Conservation (phyloP, 2,329 filamentous ascomycete genomes). For the Talaromyces amestolkiae region DNA sequence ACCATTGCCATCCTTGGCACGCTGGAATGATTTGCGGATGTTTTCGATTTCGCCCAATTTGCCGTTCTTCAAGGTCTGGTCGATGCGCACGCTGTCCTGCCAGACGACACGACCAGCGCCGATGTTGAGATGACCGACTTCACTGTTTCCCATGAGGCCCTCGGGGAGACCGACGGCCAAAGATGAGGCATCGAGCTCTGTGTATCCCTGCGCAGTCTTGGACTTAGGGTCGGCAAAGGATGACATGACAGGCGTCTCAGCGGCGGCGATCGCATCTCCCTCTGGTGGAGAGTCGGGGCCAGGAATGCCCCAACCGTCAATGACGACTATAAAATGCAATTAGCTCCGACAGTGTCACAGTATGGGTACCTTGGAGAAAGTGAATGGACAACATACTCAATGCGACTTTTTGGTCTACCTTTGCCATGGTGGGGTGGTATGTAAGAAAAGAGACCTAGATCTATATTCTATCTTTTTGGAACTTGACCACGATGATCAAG, state of each 20-base stretch:
- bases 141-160: constrained; percentile 97
- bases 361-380: constrained; percentile 11
- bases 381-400: constrained; percentile 54
- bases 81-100: constrained; percentile 97
- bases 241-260: constrained; percentile 93
- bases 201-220: constrained; percentile 77
- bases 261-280: constrained; percentile 92
- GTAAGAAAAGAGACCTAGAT: not conserved
- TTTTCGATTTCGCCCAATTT: constrained; percentile 73
- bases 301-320: constrained; percentile 96
- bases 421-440: constrained; percentile 53
- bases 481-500: not conserved
- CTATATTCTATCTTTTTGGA: not conserved
- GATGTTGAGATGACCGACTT: constrained; percentile 98
- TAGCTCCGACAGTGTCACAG: constrained; percentile 16
- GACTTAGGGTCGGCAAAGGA: constrained; percentile 66
- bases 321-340: constrained; percentile 70
- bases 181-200: constrained; percentile 91
- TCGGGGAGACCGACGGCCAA: constrained; percentile 93
- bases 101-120: constrained; percentile 95
- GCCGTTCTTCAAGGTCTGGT: constrained; percentile 82
- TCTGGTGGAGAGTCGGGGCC: constrained; percentile 75
- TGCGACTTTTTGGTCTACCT: constrained; percentile 67
- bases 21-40: constrained; percentile 73
- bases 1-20: constrained; percentile 83